Conservation (phyloP, 257 asterid species). For the Solanum pinnatisectum region DNA sequence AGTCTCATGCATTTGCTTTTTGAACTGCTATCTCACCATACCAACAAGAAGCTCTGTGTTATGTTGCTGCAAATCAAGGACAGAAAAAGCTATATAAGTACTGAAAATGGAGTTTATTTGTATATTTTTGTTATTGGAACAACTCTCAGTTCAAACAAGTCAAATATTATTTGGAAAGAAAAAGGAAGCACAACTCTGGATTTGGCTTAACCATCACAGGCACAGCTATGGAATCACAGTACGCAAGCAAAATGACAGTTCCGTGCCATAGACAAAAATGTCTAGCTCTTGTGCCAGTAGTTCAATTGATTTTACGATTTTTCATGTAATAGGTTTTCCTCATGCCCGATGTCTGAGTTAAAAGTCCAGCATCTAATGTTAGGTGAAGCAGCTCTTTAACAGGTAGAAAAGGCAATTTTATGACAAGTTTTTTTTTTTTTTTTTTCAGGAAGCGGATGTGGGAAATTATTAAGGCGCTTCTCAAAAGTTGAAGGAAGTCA, state of each 20-base stretch:
- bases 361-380: background rate
- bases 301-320: background rate
- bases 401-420: background rate
- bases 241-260: background rate
- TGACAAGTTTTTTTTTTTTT: too few relatives aligned
- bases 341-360: background rate
- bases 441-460: background rate
- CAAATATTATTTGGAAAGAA: background rate
- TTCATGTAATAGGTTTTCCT: background rate
- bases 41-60: conserved; percentile 60
- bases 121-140: background rate
- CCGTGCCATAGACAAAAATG: background rate
- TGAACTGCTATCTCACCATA: conserved; percentile 87
- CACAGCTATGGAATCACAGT: background rate
- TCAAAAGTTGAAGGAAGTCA: background rate
- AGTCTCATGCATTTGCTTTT: conserved; percentile 74
- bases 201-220: background rate
- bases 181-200: background rate
- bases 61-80: conserved; percentile 47
- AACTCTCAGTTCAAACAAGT: background rate
- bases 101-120: background rate
- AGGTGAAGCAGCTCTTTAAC: background rate
- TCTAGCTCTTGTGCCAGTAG: background rate
- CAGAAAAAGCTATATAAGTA: conserved; percentile 3
- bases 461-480: background rate